phyloP scores from a whole-genome alignment of 1,139 yeast genomes.

The Yamadazyma spencermartinsiae region DNA sequence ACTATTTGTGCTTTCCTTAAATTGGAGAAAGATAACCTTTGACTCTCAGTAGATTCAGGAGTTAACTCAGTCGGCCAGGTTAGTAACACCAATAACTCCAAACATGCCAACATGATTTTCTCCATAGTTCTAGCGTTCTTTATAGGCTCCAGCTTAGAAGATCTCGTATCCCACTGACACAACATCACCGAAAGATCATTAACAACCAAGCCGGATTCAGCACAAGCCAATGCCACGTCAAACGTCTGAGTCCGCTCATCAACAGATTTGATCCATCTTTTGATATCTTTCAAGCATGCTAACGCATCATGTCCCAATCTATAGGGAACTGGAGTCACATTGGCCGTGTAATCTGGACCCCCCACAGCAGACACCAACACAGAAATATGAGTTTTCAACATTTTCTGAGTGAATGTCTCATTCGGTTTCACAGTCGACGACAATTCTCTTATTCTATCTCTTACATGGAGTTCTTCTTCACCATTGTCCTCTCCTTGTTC shows the following conservation, averaged over 20 bases:
- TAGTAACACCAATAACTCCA: slow-evolving; percentile 79
- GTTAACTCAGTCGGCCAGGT: slow-evolving; percentile 74
- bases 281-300: slow-evolving; percentile 84
- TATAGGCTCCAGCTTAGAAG: slow-evolving; percentile 20
- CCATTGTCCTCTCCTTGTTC: slow-evolving; percentile 19
- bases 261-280: slow-evolving; percentile 81
- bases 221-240: slow-evolving; percentile 87
- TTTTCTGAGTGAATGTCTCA: slow-evolving; percentile 42
- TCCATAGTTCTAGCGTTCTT: slow-evolving; percentile 44
- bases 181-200: slow-evolving; percentile 77
- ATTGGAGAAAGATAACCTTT: slow-evolving; percentile 57
- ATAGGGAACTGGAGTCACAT: slow-evolving; percentile 52
- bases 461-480: slow-evolving; percentile 1
- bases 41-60: slow-evolving; percentile 54
- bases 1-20: slow-evolving; percentile 63
- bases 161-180: slow-evolving; percentile 66
- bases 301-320: slow-evolving; percentile 88
- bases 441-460: slow-evolving; percentile 31
- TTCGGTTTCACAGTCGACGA: slow-evolving; percentile 33
- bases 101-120: slow-evolving; percentile 64
- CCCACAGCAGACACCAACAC: slow-evolving; percentile 80
- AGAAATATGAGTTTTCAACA: slow-evolving; percentile 65
- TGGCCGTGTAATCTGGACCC: slow-evolving; percentile 64
- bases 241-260: slow-evolving; percentile 70
- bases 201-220: slow-evolving; percentile 71